These are phyloP conservation scores for Botrytis cinerea DNA, from an alignment of 2,329 filamentous ascomycete species.

Conservation along the genomic window DNA sequence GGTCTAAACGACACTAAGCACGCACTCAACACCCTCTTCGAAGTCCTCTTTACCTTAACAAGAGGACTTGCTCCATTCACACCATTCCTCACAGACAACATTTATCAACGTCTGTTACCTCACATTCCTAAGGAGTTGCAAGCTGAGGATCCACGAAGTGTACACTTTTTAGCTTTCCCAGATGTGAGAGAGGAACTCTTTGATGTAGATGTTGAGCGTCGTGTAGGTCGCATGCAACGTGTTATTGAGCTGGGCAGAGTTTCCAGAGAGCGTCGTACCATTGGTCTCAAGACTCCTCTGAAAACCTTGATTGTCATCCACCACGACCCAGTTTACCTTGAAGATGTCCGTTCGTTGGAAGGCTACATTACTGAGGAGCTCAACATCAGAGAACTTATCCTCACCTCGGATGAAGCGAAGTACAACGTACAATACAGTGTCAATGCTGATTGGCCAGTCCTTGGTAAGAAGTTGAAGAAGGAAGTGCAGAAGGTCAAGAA, in stretches of 20 bases:
- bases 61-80: constrained; percentile 91
- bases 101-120: constrained; percentile 80
- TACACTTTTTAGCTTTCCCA: constrained; percentile 91
- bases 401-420: constrained; percentile 83
- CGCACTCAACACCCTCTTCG: constrained; percentile 90
- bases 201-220: constrained; percentile 80
- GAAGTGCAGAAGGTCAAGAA: constrained; percentile 91
- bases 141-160: constrained; percentile 75
- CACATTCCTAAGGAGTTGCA: constrained; percentile 74
- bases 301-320: constrained; percentile 90
- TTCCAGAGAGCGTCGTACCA: constrained; percentile 78
- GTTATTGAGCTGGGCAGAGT: constrained; percentile 90
- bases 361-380: constrained; percentile 90
- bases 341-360: constrained; percentile 82
- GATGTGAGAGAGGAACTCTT: constrained; percentile 87
- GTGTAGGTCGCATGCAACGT: constrained; percentile 88
- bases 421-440: constrained; percentile 94
- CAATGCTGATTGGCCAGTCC: constrained; percentile 85
- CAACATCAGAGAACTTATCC: constrained; percentile 81
- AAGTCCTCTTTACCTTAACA: constrained; percentile 87
- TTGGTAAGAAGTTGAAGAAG: constrained; percentile 97
- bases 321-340: constrained; percentile 76
- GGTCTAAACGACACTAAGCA: constrained; percentile 84
- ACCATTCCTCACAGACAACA: constrained; percentile 92
- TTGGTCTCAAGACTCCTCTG: constrained; percentile 87